These are phyloP conservation scores for Neckera pumila DNA, from an alignment of 225 moss, liverwort and hornwort genomes.

Conservation along the genomic window DNA sequence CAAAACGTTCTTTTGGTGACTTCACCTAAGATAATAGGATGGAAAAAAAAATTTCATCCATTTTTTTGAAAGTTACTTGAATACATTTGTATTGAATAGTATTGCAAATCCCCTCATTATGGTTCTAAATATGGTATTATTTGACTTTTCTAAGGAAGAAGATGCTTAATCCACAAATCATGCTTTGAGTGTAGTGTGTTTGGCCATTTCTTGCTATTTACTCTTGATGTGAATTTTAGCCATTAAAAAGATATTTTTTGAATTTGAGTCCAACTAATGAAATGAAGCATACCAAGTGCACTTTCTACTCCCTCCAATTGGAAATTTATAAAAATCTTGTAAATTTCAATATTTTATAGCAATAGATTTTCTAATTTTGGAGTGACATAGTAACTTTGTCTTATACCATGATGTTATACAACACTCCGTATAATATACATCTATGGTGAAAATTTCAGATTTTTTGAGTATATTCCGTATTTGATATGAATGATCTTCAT, in stretches of 20 bases:
- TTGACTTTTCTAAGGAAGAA: not conserved
- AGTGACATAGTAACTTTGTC: fast-evolving
- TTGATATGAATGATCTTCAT: not conserved
- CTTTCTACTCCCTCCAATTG: fast-evolving
- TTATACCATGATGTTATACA: too few species aligned
- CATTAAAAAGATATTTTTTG: too few species aligned
- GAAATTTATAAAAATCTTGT: fast-evolving
- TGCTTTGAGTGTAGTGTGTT: not conserved
- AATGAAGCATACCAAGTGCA: too few species aligned
- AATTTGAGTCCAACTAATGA: not conserved
- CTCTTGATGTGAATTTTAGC: not conserved
- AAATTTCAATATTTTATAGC: not conserved
- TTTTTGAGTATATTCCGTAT: too few species aligned
- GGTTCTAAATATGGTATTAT: too few species aligned
- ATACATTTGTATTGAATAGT: fast-evolving
- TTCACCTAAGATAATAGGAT: fast-evolving
- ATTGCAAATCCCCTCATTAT: not conserved
- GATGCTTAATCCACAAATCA: not conserved
- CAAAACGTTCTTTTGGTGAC: not conserved
- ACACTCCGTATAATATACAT: too few species aligned
- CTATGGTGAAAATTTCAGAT: too few species aligned
- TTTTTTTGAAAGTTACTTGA: not conserved
- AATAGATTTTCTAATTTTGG: not conserved
- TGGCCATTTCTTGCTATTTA: not conserved
- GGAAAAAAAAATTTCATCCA: fast-evolving